Conservation (phyloP, 1,284 basidiomycete genomes). For the Apiotrichum gracile region DNA sequence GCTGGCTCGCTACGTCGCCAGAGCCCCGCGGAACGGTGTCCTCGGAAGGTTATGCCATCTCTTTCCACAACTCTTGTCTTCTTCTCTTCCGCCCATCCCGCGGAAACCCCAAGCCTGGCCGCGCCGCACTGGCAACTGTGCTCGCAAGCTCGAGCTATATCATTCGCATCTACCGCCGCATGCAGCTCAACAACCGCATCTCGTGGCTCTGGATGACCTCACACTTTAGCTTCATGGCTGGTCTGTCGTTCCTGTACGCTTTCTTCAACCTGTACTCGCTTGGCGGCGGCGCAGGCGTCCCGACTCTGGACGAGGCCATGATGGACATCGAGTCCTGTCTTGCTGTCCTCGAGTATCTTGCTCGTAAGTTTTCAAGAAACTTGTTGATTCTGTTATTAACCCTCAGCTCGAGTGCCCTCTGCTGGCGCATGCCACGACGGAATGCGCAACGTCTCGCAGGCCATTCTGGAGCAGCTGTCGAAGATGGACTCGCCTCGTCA, state of each 20-base stretch:
- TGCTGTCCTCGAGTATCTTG: slow-evolving; percentile 44
- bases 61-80: slow-evolving; percentile 48
- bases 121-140: slow-evolving; percentile 43
- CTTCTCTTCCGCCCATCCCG: slow-evolving; percentile 47
- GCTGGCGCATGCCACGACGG: slow-evolving; percentile 46
- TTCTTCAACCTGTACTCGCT: slow-evolving; percentile 47
- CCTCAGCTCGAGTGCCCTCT: slow-evolving; percentile 45
- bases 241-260: slow-evolving; percentile 48
- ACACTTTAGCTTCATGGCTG: slow-evolving; percentile 47
- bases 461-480: slow-evolving; percentile 43
- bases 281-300: slow-evolving; percentile 42
- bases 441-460: slow-evolving; percentile 41
- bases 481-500: slow-evolving; percentile 23
- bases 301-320: slow-evolving; percentile 45
- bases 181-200: slow-evolving; percentile 49
- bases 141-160: slow-evolving; percentile 48
- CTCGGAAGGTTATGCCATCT: slow-evolving; percentile 46
- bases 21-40: slow-evolving; percentile 46
- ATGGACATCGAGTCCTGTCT: slow-evolving; percentile 47
- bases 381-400: not conserved
- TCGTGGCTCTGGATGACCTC: slow-evolving; percentile 49
- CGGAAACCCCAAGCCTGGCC: slow-evolving; percentile 44
- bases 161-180: slow-evolving; percentile 46
- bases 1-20: slow-evolving; percentile 44
- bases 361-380: slow-evolving; percentile 32